A percentile compares a stretch with the other conserved stretches of the same genome.
Evolutionary conservation across 306 rosid species (phyloP).

Genomic region (Oxytropis ochrocephala): DNA sequence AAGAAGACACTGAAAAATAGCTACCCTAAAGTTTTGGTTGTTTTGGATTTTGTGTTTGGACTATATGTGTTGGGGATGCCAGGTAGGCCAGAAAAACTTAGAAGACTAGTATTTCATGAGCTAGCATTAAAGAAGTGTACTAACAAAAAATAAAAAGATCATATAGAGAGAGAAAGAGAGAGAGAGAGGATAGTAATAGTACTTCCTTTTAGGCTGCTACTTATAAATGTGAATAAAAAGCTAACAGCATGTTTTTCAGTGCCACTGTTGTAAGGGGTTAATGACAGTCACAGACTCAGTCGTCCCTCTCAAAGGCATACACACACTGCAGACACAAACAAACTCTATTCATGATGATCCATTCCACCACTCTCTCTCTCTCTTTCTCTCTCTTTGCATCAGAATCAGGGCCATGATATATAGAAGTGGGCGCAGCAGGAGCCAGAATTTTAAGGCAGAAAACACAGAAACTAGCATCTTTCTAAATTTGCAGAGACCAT

Average conservation of each 20-base stretch:
- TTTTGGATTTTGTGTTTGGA: constrained; percentile 59
- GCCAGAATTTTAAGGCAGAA: constrained; percentile 12
- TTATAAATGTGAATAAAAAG: constrained; percentile 50
- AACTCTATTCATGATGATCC: constrained; percentile 41
- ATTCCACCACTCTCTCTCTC: neutral
- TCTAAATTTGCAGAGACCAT: constrained; percentile 63
- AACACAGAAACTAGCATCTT: constrained; percentile 40
- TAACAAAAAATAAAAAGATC: constrained; percentile 5
- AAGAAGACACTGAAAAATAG: constrained; percentile 13
- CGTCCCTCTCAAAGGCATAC: constrained; percentile 56
- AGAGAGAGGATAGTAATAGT: neutral
- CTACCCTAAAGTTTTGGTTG: constrained; percentile 31
- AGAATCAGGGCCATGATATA: constrained; percentile 59
- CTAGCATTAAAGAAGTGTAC: constrained; percentile 36
- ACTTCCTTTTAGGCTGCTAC: constrained; percentile 16
- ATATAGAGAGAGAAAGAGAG: neutral
- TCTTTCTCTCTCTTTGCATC: constrained; percentile 26
- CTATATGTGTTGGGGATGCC: constrained; percentile 38
- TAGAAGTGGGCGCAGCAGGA: constrained; percentile 36
- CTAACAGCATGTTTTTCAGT: constrained; percentile 74
- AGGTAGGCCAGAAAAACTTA: constrained; percentile 20
- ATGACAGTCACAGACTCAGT: constrained; percentile 56
- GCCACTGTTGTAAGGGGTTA: constrained; percentile 58
- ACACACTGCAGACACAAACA: constrained; percentile 54
- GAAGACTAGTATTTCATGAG: constrained; percentile 11